Percentiles rank a stretch among this genome's conserved stretches.
Conservation (phyloP, 1,139 yeast species). For the Geotrichum bryndzae region DNA sequence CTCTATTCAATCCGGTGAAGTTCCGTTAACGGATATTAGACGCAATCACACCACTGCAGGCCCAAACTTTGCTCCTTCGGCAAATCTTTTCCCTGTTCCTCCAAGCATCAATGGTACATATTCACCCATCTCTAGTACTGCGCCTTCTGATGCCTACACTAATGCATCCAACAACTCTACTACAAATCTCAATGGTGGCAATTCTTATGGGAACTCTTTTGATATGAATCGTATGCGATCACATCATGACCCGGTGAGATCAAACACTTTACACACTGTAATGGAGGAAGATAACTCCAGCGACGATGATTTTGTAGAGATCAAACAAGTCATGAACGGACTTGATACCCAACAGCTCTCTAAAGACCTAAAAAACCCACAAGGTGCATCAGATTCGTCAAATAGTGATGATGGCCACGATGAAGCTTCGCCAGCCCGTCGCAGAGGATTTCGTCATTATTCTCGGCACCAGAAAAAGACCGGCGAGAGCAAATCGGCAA, state of each 20-base stretch:
- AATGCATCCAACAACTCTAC: neutral
- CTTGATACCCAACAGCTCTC: constrained; percentile 21
- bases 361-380: constrained; percentile 10
- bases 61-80: neutral
- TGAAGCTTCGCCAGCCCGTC: constrained; percentile 13
- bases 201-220: neutral
- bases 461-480: constrained; percentile 9
- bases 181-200: neutral
- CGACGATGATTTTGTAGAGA: constrained; percentile 28
- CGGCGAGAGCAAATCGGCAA: constrained; percentile 10
- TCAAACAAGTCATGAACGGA: constrained; percentile 29
- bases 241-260: neutral
- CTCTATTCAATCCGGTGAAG: neutral
- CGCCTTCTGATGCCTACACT: neutral
- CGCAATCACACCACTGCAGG: neutral
- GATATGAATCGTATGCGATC: neutral
- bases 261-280: constrained; percentile 12
- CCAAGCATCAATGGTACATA: neutral
- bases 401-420: constrained; percentile 14
- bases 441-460: constrained; percentile 18
- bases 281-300: constrained; percentile 17
- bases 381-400: constrained; percentile 9
- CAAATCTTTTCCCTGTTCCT: neutral
- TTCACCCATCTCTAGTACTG: neutral
- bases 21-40: neutral